Evolutionary conservation across 2,329 filamentous ascomycete genomes (phyloP).

Genomic region (Sclerotinia nivalis): DNA sequence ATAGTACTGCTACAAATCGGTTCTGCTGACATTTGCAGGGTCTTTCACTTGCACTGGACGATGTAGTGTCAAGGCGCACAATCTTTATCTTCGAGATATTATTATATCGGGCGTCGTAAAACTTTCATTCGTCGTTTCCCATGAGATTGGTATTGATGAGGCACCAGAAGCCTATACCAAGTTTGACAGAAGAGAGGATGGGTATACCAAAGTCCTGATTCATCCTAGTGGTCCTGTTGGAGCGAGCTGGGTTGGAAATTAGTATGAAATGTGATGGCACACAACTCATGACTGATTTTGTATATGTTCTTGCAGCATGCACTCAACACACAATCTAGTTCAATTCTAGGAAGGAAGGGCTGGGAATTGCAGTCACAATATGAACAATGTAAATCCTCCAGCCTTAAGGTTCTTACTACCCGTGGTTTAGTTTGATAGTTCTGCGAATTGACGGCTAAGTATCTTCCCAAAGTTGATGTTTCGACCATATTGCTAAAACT

Average conservation of each 20-base stretch:
- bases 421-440: neutral
- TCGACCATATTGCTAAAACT: neutral
- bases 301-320: neutral
- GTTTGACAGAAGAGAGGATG: slow-evolving; percentile 59
- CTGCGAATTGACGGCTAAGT: neutral
- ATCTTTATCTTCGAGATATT: slow-evolving; percentile 64
- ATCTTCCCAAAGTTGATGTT: neutral
- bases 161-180: slow-evolving; percentile 63
- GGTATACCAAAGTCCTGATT: slow-evolving; percentile 15
- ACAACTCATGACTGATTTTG: neutral
- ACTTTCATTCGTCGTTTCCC: slow-evolving; percentile 66
- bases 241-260: slow-evolving; percentile 34
- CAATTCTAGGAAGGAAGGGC: neutral
- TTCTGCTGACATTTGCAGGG: slow-evolving; percentile 47
- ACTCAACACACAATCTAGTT: neutral
- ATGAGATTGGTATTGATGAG: slow-evolving; percentile 63
- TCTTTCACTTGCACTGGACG: slow-evolving; percentile 60
- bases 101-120: slow-evolving; percentile 65
- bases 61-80: slow-evolving; percentile 69
- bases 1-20: neutral
- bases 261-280: neutral
- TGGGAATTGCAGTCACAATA: neutral
- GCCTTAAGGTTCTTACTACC: neutral
- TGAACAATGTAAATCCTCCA: neutral
- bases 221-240: slow-evolving; percentile 12